These are phyloP conservation scores for Rosa lucieae DNA, from an alignment of 306 rosid genomes.

Conservation along the genomic window DNA sequence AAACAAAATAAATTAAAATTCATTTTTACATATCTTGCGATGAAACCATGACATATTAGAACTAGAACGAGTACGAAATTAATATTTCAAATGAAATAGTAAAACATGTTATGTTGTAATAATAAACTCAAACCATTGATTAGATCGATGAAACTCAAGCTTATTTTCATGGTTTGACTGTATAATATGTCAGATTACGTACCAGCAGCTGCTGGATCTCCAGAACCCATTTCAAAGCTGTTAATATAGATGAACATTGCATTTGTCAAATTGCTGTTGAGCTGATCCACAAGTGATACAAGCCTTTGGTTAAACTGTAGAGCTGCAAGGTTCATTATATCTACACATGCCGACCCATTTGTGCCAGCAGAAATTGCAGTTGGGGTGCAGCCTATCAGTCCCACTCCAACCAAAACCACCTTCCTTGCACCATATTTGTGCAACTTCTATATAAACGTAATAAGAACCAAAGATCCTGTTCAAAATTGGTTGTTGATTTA, in stretches of 20 bases:
- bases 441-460: not conserved
- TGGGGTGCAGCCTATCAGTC: conserved; percentile 31
- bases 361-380: conserved; percentile 29
- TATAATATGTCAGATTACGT: not conserved
- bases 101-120: too few relatives aligned
- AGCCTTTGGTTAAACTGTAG: conserved; percentile 42
- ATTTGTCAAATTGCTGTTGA: conserved; percentile 27
- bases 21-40: too few relatives aligned
- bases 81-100: too few relatives aligned
- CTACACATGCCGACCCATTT: conserved; percentile 41
- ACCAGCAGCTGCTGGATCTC: conserved; percentile 17
- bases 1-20: not conserved
- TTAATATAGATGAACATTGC: conserved; percentile 46
- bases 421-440: conserved; percentile 9
- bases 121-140: too few relatives aligned
- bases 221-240: conserved; percentile 6
- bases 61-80: too few relatives aligned
- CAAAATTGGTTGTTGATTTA: conserved; percentile 9
- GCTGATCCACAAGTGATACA: conserved; percentile 28
- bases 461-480: not conserved
- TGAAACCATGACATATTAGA: not conserved
- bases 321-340: conserved; percentile 28
- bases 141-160: too few relatives aligned
- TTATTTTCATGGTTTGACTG: too few relatives aligned
- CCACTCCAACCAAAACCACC: conserved; percentile 11